Evolutionary conservation across 805 yeast species (phyloP).

Genomic region (Saccharomycopsis malanga): DNA sequence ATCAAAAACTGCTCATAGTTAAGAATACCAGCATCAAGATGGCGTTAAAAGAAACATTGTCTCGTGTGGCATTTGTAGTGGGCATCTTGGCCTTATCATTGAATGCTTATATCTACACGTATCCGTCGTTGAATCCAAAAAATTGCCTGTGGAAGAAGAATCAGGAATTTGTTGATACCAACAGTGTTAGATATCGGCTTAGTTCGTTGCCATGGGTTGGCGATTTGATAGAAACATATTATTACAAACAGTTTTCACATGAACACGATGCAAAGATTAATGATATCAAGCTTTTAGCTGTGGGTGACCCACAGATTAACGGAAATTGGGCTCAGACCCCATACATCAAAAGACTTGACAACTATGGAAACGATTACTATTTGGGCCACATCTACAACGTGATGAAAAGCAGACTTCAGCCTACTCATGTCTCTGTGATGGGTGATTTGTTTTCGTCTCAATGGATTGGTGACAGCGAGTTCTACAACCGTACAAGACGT

Average conservation of each 20-base stretch:
- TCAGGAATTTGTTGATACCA: conserved; percentile 18
- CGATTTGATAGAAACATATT: conserved; percentile 23
- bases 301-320: conserved; percentile 96
- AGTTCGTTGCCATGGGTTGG: conserved; percentile 23
- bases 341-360: conserved; percentile 69
- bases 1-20: too few species aligned
- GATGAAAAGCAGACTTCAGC: conserved; percentile 57
- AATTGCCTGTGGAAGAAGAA: conserved; percentile 53
- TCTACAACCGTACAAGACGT: conserved; percentile 68
- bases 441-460: conserved; percentile 93
- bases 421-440: conserved; percentile 79
- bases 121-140: conserved; percentile 53
- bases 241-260: conserved; percentile 25
- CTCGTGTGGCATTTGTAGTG: conserved; percentile 18
- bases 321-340: conserved; percentile 74
- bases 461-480: conserved; percentile 89
- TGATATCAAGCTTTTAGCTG: conserved; percentile 63
- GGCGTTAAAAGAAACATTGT: not conserved
- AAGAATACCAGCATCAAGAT: too few species aligned
- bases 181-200: conserved; percentile 24
- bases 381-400: conserved; percentile 73
- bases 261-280: conserved; percentile 24
- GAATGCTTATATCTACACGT: conserved; percentile 65
- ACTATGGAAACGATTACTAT: conserved; percentile 83
- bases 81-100: conserved; percentile 36